phyloP scores from a whole-genome alignment of 768 basidiomycete genomes.

The Cyathus striatus region DNA sequence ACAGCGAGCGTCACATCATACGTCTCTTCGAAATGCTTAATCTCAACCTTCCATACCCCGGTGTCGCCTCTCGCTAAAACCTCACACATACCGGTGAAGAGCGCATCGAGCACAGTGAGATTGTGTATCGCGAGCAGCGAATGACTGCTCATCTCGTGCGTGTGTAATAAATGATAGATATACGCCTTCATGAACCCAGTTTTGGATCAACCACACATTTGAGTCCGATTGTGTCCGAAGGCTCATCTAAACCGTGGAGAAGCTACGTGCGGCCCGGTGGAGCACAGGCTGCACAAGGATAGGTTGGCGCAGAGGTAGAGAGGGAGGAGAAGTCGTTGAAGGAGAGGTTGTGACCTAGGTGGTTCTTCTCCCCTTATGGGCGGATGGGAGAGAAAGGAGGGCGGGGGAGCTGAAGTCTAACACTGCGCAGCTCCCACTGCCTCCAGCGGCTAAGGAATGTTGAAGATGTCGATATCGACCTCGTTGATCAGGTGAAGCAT shows the following conservation, averaged over 20 bases:
- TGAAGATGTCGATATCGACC: constrained; percentile 78
- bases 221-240: neutral
- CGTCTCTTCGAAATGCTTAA: too few species aligned
- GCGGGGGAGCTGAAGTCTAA: constrained; percentile 76
- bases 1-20: too few species aligned
- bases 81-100: too few species aligned
- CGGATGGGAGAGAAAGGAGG: too few species aligned
- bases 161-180: neutral
- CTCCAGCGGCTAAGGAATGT: constrained; percentile 63
- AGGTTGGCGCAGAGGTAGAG: too few species aligned
- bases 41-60: too few species aligned
- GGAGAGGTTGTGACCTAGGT: too few species aligned
- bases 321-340: too few species aligned
- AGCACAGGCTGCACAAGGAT: neutral
- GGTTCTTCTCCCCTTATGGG: too few species aligned
- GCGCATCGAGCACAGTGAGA: too few species aligned
- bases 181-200: neutral
- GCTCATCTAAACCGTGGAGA: neutral
- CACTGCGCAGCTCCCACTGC: constrained; percentile 70
- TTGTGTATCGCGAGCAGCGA: neutral
- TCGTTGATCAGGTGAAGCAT: constrained; percentile 59
- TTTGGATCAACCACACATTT: neutral
- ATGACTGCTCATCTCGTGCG: too few species aligned
- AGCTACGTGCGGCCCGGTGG: neutral
- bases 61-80: too few species aligned